These are phyloP conservation scores for Acanthamoeba comandoni DNA, from an alignment of 208 protist genomes.

Conservation along the genomic window DNA sequence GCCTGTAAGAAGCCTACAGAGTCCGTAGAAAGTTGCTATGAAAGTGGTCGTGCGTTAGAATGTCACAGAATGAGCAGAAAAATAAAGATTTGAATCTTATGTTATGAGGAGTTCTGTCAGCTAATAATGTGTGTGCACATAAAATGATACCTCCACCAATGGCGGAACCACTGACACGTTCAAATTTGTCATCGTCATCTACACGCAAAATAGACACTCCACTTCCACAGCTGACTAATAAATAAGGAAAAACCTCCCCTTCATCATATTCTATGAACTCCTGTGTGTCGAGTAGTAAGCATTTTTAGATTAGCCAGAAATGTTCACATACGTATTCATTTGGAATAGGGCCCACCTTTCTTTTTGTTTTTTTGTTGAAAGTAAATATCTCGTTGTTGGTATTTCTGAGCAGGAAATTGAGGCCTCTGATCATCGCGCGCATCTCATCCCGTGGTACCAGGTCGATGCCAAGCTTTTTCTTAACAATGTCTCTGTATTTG, in stretches of 20 bases:
- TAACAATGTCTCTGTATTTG: constrained; percentile 86
- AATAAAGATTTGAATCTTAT: no score
- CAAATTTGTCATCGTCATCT: constrained; percentile 88
- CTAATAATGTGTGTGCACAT: not conserved
- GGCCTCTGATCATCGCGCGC: constrained; percentile 83
- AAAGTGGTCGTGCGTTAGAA: no score
- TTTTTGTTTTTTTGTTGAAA: constrained; percentile 41
- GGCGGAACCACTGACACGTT: constrained; percentile 94
- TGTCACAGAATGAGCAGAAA: no score
- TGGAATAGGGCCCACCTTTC: not conserved
- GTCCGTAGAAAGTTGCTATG: constrained; percentile 39
- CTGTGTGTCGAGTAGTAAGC: not conserved
- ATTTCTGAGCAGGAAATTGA: constrained; percentile 86
- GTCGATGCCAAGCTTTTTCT: constrained; percentile 79
- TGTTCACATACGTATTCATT: not conserved
- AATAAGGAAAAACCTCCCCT: constrained; percentile 85
- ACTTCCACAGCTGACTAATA: constrained; percentile 97
- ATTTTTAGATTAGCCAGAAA: not conserved
- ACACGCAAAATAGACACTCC: constrained; percentile 97
- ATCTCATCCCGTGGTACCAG: constrained; percentile 88
- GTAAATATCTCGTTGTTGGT: constrained; percentile 38
- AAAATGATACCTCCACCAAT: constrained; percentile 91
- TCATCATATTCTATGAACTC: constrained; percentile 27
- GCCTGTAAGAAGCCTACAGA: constrained; percentile 22
- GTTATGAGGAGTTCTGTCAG: not conserved